Base-by-base conservation (phyloP, 192 early-diverging fungal genomes). In the Rhizoclosmatium sp. region DNA sequence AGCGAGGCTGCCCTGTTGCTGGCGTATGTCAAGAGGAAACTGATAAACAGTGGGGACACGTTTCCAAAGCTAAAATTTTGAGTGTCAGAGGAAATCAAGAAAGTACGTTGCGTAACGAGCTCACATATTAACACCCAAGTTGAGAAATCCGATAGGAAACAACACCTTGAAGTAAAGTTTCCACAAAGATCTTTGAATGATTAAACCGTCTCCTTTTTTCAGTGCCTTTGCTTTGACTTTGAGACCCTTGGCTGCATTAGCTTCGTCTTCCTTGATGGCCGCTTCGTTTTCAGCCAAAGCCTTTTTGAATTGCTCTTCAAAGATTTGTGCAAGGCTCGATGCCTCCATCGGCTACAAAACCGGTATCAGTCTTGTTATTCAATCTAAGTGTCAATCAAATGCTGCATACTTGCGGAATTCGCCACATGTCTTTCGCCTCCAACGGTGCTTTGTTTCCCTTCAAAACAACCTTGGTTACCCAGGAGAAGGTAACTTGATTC, bases 31-130 rank as follows among this genome's bases (percentile, higher is more conserved):
- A 69, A 16, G 23, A 69, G 21, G 67, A 45, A 69, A 44, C 44
- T 69, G 67, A 69, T 69, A 23, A 69, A 40, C 42, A 69, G 67
- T 44, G 67, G 67, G 40, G 67, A 69, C 67, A 69, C 1, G 67
- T 69, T 69, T 42, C 67, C 46, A 47, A 69, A 69, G 14, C 67
- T 69, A 44, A 7, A 0, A 59, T 16, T 1, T 3, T n/a, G 58
- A 59, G 21, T n/a, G 21, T n/a, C 58, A 16, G 64, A 39, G n/a
- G 39, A 16, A 23, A 12, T 47, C 5, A 19, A 47, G 9, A 47
- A 69, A 69, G 46, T 45, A 69, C 42, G 9, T 23, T 1, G 46
- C 67, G 14, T 12, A 16, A 16, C 67, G 23, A 16, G 46, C 67
- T 47, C 23, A 69, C 67, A 69, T 47, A 23, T 69, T 69, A 21